Evolutionary conservation across 2,329 filamentous ascomycete species (phyloP).

Genomic region (Blumeriella jaapii): DNA sequence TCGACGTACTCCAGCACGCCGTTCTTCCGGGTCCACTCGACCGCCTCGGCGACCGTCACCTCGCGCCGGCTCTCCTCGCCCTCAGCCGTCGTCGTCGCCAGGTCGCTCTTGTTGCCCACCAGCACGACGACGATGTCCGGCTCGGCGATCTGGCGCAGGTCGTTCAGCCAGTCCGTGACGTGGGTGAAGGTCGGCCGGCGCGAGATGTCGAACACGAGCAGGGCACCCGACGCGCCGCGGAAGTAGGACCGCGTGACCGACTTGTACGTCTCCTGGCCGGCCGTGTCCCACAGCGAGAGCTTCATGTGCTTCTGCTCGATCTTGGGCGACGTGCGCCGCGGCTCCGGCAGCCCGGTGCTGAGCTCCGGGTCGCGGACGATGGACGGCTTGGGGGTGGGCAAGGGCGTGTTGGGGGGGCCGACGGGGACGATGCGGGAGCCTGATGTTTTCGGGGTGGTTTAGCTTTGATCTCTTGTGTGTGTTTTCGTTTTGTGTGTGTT

Average conservation of each 20-base stretch:
- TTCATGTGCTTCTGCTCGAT: slow-evolving; percentile 71
- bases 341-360: slow-evolving; percentile 39
- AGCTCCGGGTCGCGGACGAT: slow-evolving; percentile 19
- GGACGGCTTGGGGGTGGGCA: slow-evolving; percentile 38
- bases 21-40: slow-evolving; percentile 79
- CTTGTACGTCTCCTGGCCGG: slow-evolving; percentile 95
- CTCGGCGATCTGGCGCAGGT: slow-evolving; percentile 89
- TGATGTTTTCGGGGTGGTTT: no score
- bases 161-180: slow-evolving; percentile 86
- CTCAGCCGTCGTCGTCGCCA: no score
- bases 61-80: slow-evolving; percentile 54
- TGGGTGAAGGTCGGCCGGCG: slow-evolving; percentile 75
- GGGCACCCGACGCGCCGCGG: slow-evolving; percentile 53
- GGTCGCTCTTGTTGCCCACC: slow-evolving; percentile 90
- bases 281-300: slow-evolving; percentile 88
- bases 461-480: no score
- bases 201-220: slow-evolving; percentile 93
- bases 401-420: slow-evolving; percentile 55
- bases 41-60: slow-evolving; percentile 71
- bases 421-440: slow-evolving; percentile 82
- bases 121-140: slow-evolving; percentile 89
- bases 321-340: slow-evolving; percentile 30
- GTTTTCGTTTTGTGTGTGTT: no score
- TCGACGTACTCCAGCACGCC: slow-evolving; percentile 89
- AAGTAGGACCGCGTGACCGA: slow-evolving; percentile 82